Conservation (phyloP, 257 asterid species). For the Solanum corneliomulleri region DNA sequence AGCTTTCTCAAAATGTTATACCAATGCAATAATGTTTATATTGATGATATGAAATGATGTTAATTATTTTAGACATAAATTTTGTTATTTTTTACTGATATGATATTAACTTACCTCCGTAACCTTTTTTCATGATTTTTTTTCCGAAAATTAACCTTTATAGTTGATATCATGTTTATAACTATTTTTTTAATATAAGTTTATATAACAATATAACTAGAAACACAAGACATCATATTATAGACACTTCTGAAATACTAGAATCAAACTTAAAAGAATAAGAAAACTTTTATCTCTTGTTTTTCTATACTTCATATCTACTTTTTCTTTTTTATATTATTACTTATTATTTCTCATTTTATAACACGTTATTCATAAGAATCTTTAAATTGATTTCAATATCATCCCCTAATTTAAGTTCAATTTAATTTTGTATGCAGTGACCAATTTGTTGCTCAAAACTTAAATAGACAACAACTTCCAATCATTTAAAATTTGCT, state of each 20-base stretch:
- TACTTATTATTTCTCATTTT: not conserved
- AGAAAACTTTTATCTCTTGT: not conserved
- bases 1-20: not conserved
- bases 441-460: not conserved
- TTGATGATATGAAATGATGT: not conserved
- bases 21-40: not conserved
- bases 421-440: not conserved
- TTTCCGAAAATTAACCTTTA: not conserved
- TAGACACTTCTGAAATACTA: not conserved
- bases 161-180: not conserved
- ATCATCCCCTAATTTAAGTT: not conserved
- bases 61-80: not conserved
- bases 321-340: not conserved
- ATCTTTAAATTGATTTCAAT: not conserved
- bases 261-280: not conserved
- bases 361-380: not conserved
- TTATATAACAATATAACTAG: not conserved
- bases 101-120: not conserved
- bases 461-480: not conserved
- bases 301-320: not conserved
- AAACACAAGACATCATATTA: not conserved
- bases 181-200: not conserved
- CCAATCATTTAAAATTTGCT: not conserved
- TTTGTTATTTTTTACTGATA: no score
- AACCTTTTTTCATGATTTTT: not conserved